Evolutionary conservation across 2,329 filamentous ascomycete species (phyloP), one percentile per base, ranked within the genome.

Genomic region (Cordyceps cicadae): DNA sequence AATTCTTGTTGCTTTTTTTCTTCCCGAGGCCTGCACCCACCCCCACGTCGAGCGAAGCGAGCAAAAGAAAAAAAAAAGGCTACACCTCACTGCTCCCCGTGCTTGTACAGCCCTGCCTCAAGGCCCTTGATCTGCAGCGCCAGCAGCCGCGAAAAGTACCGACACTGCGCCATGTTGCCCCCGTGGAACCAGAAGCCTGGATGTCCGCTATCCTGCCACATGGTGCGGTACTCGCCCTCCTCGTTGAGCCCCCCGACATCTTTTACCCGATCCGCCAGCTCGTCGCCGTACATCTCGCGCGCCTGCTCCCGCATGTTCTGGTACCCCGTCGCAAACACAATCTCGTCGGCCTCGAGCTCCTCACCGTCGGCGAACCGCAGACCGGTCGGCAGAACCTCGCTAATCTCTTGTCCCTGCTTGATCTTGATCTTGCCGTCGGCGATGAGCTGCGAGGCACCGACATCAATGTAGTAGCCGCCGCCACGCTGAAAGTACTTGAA

Each of bases 381-480:
- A 1, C 76, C 78, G 0, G 73, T 66, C 0, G 77, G 72, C 0
- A 80, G 74, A 2, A 88, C 78, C 24, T 76, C 72, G 2, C 72
- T 67, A 15, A 88, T 81, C 12, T 83, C 81, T 5, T 80, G 79
- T 0, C 81, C 83, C 46, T 83, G 80, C 68, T 83, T 83, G 29
- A 89, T 74, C 65, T 83, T 83, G 69, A 89, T 83, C 67, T 83
- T 84, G 0, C 86, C 85, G 14, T 87, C 81, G 2, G 76, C 76
- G 62, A 89, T 87, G 26, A 88, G 76, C 66, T 82, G 72, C 0
- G 81, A 82, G 0, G 80, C 82, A 0, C 87, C 87, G 1, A 88
- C 85, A 63, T 89, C 84, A 63, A 89, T 86, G 71, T 89, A 89
- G 68, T 88, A 89, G 0, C 87, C 86, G 0, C 87, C 87, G 1